phyloP scores from a whole-genome alignment of 176 grass and related monocot genomes.

The Carex parvula region DNA sequence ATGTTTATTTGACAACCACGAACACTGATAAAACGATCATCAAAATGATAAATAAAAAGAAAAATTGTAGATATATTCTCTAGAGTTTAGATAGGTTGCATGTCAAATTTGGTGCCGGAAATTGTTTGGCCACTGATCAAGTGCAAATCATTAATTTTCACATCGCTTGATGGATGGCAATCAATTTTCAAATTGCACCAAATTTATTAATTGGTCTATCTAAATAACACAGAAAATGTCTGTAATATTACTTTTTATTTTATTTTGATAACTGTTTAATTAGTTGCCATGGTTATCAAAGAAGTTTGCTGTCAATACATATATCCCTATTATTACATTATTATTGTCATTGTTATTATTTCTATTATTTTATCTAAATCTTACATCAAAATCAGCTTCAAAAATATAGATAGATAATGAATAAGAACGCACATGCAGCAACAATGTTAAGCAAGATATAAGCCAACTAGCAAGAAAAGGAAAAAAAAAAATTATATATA shows the following conservation, averaged over 20 bases:
- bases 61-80: not conserved
- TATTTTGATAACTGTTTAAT: too few relatives aligned
- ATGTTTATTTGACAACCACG: not conserved
- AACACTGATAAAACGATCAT: not conserved
- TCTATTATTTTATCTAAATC: not conserved
- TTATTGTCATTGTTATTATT: not conserved
- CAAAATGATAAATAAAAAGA: not conserved
- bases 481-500: conserved; percentile 6
- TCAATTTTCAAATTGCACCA: not conserved
- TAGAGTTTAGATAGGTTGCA: not conserved
- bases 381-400: not conserved
- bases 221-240: not conserved
- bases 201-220: not conserved
- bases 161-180: not conserved
- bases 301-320: too few relatives aligned
- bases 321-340: not conserved
- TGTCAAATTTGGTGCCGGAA: not conserved
- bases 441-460: not conserved
- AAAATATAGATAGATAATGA: not conserved
- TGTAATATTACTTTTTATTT: too few relatives aligned
- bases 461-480: not conserved
- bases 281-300: too few relatives aligned
- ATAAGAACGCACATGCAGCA: not conserved
- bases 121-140: not conserved
- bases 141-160: not conserved